Evolutionary conservation across 495 filamentous ascomycete genomes (phyloP).

Genomic region (Symbiotaphrina buchneri): DNA sequence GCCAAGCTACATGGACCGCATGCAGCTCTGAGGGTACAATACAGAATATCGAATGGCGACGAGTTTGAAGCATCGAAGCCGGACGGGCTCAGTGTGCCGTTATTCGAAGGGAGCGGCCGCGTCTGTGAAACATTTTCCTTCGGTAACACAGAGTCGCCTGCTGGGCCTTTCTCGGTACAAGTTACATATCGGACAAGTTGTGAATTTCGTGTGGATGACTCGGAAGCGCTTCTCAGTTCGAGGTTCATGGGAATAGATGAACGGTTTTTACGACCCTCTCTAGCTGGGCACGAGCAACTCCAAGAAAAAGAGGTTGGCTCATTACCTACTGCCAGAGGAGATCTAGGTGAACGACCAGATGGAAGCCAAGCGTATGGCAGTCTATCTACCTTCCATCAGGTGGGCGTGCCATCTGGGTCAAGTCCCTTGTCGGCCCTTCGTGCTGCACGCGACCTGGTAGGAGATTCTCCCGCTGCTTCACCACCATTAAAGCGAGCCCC

Average conservation of each 20-base stretch:
- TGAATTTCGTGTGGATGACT: constrained; percentile 78
- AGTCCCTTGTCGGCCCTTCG: constrained; percentile 77
- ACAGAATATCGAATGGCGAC: constrained; percentile 46
- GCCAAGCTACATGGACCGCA: constrained; percentile 35
- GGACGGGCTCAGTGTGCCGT: constrained; percentile 48
- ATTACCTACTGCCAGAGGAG: constrained; percentile 29
- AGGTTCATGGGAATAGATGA: constrained; percentile 87
- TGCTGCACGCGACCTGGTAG: constrained; percentile 31
- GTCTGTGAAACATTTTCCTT: constrained; percentile 60
- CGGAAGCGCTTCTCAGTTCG: constrained; percentile 80
- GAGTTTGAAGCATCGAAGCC: constrained; percentile 15
- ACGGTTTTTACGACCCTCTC: constrained; percentile 58
- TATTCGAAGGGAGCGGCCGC: constrained; percentile 41
- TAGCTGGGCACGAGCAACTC: constrained; percentile 18
- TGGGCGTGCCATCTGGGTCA: constrained; percentile 45
- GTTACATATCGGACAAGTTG: constrained; percentile 72
- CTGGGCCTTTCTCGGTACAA: constrained; percentile 58
- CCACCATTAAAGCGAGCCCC: constrained; percentile 13
- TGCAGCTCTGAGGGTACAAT: constrained; percentile 49
- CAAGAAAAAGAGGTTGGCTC: constrained; percentile 44
- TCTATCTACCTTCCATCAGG: constrained; percentile 77
- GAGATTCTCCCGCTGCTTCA: constrained; percentile 29
- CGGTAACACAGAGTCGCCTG: constrained; percentile 62
- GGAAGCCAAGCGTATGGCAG: constrained; percentile 75
- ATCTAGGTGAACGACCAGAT: constrained; percentile 28